Percentiles rank a stretch among this genome's conserved stretches.
phyloP scores from a whole-genome alignment of 495 filamentous ascomycete genomes.

The Penicillium fimorum region DNA sequence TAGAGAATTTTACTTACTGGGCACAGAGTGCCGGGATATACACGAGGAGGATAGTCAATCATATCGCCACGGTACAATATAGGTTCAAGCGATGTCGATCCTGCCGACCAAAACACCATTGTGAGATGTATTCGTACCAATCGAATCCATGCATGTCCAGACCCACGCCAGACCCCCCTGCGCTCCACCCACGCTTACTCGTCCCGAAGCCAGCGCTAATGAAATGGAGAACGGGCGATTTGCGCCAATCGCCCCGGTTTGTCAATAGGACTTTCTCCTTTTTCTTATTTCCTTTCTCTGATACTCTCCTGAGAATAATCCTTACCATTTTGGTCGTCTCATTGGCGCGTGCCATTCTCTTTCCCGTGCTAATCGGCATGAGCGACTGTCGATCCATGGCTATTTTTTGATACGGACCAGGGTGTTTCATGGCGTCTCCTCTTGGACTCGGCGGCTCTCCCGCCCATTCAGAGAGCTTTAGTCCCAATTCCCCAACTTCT shows the following conservation, averaged over 20 bases:
- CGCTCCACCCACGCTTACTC: constrained; percentile 20
- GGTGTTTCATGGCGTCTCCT: constrained; percentile 31
- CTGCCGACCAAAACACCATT: constrained; percentile 23
- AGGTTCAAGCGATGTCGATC: constrained; percentile 22
- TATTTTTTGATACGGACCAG: constrained; percentile 30
- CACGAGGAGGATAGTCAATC: not conserved
- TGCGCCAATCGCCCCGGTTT: constrained; percentile 26
- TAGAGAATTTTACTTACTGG: not conserved
- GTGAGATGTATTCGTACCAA: constrained; percentile 22
- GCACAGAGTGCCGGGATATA: too few relatives aligned
- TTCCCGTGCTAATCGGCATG: constrained; percentile 28
- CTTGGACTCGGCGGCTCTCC: constrained; percentile 27
- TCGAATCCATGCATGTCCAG: constrained; percentile 18
- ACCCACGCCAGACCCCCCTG: constrained; percentile 12
- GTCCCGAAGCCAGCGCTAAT: constrained; percentile 18
- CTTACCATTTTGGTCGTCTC: constrained; percentile 24
- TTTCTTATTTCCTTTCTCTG: constrained; percentile 12
- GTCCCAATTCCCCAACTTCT: constrained; percentile 19
- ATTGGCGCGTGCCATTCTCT: constrained; percentile 22
- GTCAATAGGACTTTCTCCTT: constrained; percentile 17
- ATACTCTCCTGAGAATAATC: constrained; percentile 19
- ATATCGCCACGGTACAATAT: not conserved
- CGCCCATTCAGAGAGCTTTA: constrained; percentile 18
- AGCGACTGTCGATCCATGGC: constrained; percentile 30
- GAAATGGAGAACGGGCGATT: constrained; percentile 22